Evolutionary conservation across 2,329 filamentous ascomycete genomes (phyloP).

Genomic region (Teratosphaeria pseudoeucalypti): DNA sequence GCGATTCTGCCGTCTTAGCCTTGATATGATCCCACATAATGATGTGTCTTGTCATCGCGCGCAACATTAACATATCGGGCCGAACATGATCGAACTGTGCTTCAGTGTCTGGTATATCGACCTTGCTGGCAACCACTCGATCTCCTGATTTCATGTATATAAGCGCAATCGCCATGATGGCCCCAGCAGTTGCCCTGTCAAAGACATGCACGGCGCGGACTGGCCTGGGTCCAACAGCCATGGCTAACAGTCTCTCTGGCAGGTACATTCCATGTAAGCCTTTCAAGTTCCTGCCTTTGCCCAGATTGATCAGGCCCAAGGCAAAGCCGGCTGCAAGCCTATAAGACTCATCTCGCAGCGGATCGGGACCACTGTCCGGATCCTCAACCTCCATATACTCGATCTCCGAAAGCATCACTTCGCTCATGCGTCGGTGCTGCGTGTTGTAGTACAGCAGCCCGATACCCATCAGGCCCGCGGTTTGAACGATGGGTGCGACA

Average conservation of each 20-base stretch:
- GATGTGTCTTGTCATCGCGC: conserved; percentile 78
- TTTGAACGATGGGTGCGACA: conserved; percentile 83
- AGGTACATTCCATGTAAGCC: conserved; percentile 90
- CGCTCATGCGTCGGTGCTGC: conserved; percentile 95
- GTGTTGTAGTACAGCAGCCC: conserved; percentile 89
- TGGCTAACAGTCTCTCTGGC: conserved; percentile 72
- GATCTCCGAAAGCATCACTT: conserved; percentile 97
- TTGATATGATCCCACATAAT: conserved; percentile 83
- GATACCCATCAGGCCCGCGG: conserved; percentile 93
- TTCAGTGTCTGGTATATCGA: conserved; percentile 82
- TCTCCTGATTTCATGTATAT: conserved; percentile 98
- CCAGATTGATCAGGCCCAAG: conserved; percentile 87
- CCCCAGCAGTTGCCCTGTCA: conserved; percentile 86
- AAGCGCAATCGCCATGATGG: conserved; percentile 76
- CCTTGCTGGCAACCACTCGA: conserved; percentile 72
- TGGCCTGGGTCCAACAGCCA: conserved; percentile 81
- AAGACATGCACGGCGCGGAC: conserved; percentile 87
- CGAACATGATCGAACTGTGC: conserved; percentile 93
- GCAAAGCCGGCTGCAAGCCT: conserved; percentile 88
- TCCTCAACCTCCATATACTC: conserved; percentile 80
- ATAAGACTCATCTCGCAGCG: conserved; percentile 88
- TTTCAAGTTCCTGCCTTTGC: conserved; percentile 75
- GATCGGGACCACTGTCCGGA: conserved; percentile 54
- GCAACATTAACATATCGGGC: conserved; percentile 81
- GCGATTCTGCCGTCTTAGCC: neutral